phyloP scores from a whole-genome alignment of 108 stramenopile species.

The Nitzschia sp. region DNA sequence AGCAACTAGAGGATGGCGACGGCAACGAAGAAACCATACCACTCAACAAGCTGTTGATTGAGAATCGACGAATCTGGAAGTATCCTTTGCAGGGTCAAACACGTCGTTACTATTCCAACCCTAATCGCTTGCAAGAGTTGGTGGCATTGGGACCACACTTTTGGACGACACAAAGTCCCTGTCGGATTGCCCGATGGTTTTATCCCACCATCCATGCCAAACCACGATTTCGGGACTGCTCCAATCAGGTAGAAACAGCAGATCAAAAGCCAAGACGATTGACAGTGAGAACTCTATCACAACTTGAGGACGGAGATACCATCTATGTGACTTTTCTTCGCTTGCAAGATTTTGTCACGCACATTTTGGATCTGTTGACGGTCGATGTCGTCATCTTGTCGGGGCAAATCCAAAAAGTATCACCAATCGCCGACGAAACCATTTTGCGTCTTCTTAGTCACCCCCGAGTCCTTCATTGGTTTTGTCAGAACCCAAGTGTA shows the following conservation, averaged over 20 bases:
- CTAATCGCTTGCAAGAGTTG: not conserved
- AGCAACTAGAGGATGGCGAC: not conserved
- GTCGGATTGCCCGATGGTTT: slow-evolving; percentile 12
- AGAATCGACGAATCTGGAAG: no score
- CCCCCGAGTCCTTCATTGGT: slow-evolving; percentile 6
- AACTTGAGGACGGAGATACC: not conserved
- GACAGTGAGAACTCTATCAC: not conserved
- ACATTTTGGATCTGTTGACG: not conserved
- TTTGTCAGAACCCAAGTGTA: slow-evolving; percentile 6
- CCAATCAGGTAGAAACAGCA: not conserved
- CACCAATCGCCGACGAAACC: not conserved
- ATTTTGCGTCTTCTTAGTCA: not conserved
- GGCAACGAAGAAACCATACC: not conserved
- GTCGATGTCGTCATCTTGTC: slow-evolving; percentile 11
- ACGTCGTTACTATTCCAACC: not conserved
- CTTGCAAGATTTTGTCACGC: slow-evolving; percentile 5
- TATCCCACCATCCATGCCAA: slow-evolving; percentile 3
- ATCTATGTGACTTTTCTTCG: slow-evolving; percentile 6
- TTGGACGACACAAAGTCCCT: slow-evolving; percentile 15
- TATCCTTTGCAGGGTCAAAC: not conserved
- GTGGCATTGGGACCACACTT: not conserved
- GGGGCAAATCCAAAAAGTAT: slow-evolving; percentile 2
- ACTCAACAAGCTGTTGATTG: not conserved
- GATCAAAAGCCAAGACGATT: not conserved
- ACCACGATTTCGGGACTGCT: slow-evolving; percentile 7